phyloP scores from a whole-genome alignment of 108 stramenopile species.

The Conticribra guillardii region DNA sequence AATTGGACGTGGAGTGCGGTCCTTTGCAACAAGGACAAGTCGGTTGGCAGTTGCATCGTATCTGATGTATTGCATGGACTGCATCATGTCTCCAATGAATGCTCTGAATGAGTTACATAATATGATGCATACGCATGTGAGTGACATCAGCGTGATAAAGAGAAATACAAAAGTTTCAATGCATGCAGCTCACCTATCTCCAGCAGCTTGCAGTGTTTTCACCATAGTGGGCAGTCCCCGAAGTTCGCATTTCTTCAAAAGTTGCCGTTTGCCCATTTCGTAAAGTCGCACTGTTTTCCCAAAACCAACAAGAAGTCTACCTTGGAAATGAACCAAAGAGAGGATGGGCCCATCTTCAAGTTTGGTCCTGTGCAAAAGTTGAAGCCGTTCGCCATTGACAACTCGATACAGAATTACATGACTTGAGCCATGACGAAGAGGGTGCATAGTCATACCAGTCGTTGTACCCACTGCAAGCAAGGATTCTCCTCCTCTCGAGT shows the following conservation, averaged over 20 bases:
- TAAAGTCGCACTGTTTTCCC: conserved; percentile 90
- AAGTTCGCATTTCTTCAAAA: conserved; percentile 95
- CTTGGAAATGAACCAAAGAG: conserved; percentile 92
- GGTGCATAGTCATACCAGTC: conserved; percentile 88
- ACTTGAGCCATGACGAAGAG: conserved; percentile 64
- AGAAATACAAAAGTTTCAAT: too few species aligned
- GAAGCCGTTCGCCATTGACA: conserved; percentile 84
- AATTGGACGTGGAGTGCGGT: conserved; percentile 85
- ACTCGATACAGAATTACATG: conserved; percentile 89
- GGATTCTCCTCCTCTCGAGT: conserved; percentile 92
- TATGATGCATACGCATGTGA: too few species aligned
- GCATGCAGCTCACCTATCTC: conserved; percentile 62
- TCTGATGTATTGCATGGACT: conserved; percentile 90
- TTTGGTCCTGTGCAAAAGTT: conserved; percentile 90
- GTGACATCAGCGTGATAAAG: too few species aligned
- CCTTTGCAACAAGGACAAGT: conserved; percentile 90
- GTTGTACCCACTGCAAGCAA: conserved; percentile 95
- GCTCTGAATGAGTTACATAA: too few species aligned
- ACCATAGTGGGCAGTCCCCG: conserved; percentile 88
- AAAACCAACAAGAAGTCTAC: conserved; percentile 92
- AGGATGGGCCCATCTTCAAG: conserved; percentile 95
- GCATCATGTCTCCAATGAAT: conserved; percentile 90
- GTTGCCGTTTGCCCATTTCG: conserved; percentile 97
- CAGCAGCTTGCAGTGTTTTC: conserved; percentile 83
- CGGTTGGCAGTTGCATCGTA: conserved; percentile 87